These are phyloP conservation scores for Brassica juncea DNA, from an alignment of 345 rosid species.

Conservation along the genomic window DNA sequence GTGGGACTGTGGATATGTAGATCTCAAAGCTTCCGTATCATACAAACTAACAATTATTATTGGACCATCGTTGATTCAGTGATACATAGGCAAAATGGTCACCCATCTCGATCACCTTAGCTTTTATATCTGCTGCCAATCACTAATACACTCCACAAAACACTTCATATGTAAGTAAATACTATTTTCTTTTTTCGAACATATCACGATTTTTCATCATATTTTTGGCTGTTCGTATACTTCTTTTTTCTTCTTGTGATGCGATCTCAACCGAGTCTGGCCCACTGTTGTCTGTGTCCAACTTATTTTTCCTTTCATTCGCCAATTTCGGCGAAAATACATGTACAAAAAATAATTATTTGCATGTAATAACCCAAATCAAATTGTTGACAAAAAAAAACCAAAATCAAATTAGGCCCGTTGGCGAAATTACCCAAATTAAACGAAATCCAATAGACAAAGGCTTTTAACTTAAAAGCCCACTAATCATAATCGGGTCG, in stretches of 20 bases:
- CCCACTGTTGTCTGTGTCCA: background rate
- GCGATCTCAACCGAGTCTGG: background rate
- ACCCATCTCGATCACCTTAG: constrained; percentile 28
- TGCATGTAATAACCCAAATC: background rate
- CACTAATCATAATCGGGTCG: constrained; percentile 49
- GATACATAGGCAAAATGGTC: constrained; percentile 14
- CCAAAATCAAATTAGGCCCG: constrained; percentile 47
- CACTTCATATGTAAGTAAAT: background rate
- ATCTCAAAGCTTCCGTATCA: background rate
- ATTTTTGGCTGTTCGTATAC: constrained; percentile 2
- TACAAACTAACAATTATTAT: constrained; percentile 2
- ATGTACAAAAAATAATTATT: background rate
- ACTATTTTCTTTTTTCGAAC: background rate
- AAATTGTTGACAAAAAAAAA: background rate
- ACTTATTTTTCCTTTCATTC: background rate
- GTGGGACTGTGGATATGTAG: background rate
- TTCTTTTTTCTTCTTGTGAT: background rate
- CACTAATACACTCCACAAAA: constrained; percentile 17
- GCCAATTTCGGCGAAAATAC: background rate
- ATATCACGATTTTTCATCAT: background rate
- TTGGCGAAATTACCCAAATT: constrained; percentile 45
- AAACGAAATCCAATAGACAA: constrained; percentile 44
- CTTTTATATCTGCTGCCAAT: constrained; percentile 7
- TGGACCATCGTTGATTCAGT: constrained; percentile 14
- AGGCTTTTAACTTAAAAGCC: constrained; percentile 57